These are phyloP conservation scores for Ogataea degrootiae DNA, from an alignment of 805 yeast genomes.

Conservation along the genomic window DNA sequence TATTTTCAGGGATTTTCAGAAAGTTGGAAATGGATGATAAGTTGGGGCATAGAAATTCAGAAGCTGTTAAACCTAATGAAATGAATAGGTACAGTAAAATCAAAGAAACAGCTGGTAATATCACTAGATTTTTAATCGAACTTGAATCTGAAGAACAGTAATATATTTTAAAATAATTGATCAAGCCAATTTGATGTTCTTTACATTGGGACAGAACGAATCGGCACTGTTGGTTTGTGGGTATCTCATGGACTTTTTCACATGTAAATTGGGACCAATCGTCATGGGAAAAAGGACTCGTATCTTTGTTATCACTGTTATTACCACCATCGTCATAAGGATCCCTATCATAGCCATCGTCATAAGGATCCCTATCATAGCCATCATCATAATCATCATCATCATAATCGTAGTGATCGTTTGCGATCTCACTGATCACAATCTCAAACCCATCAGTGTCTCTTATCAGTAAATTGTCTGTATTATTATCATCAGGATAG, in stretches of 20 bases:
- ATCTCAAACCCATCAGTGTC: not conserved
- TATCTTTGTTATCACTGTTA: not conserved
- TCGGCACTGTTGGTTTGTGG: conserved; percentile 23
- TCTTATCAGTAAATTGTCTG: no score
- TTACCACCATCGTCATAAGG: not conserved
- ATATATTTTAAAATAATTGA: conserved; percentile 27
- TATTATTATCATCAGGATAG: no score
- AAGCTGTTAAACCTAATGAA: conserved; percentile 74
- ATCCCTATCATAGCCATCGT: not conserved
- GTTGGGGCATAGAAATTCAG: conserved; percentile 81
- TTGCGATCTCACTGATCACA: no score
- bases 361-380: not conserved
- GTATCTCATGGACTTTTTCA: conserved; percentile 17
- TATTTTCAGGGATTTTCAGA: conserved; percentile 66
- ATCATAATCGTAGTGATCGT: not conserved
- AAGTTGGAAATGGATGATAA: conserved; percentile 61
- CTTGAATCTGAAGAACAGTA: conserved; percentile 23
- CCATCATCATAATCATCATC: not conserved
- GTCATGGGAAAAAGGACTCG: not conserved
- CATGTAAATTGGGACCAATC: conserved; percentile 12
- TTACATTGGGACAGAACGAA: conserved; percentile 25
- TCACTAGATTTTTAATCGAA: conserved; percentile 10
- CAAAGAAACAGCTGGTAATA: conserved; percentile 17
- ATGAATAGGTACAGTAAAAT: conserved; percentile 44
- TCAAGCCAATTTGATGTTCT: conserved; percentile 23